These are phyloP conservation scores for Onygenales sp. DNA, from an alignment of 2,329 filamentous ascomycete species.

Conservation along the genomic window DNA sequence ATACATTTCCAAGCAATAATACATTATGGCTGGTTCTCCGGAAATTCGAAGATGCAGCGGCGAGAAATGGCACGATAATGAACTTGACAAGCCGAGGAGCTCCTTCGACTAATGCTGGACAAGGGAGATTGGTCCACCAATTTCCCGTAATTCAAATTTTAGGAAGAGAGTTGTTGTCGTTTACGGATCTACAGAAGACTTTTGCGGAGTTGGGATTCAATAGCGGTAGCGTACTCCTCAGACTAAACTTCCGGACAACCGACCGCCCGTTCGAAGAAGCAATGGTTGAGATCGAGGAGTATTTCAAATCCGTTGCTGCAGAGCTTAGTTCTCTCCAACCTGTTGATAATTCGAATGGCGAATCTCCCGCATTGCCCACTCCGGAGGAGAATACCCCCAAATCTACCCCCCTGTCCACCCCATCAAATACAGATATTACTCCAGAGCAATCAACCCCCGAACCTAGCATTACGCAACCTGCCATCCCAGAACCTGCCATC, in stretches of 20 bases:
- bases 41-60: conserved; percentile 72
- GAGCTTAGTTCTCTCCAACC: not conserved
- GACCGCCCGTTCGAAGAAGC: conserved; percentile 75
- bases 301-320: conserved; percentile 49
- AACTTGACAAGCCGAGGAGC: conserved; percentile 80
- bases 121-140: conserved; percentile 78
- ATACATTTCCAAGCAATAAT: conserved; percentile 81
- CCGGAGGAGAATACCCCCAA: conserved; percentile 7
- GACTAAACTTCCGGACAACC: conserved; percentile 66
- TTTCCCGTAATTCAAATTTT: conserved; percentile 76
- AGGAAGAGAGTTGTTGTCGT: conserved; percentile 65
- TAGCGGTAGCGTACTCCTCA: conserved; percentile 68
- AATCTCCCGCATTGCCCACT: conserved; percentile 4
- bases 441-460: conserved; percentile 1
- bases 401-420: conserved; percentile 8
- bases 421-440: conserved; percentile 4
- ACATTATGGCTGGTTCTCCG: conserved; percentile 83
- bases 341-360: conserved; percentile 6
- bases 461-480: conserved; percentile 11
- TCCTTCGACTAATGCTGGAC: conserved; percentile 48
- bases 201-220: conserved; percentile 80
- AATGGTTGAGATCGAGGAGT: conserved; percentile 68
- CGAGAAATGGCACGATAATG: conserved; percentile 50
- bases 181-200: conserved; percentile 80
- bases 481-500: conserved; percentile 1